Evolutionary conservation across 805 yeast species (phyloP).

Genomic region (Yamadazyma scolyti): DNA sequence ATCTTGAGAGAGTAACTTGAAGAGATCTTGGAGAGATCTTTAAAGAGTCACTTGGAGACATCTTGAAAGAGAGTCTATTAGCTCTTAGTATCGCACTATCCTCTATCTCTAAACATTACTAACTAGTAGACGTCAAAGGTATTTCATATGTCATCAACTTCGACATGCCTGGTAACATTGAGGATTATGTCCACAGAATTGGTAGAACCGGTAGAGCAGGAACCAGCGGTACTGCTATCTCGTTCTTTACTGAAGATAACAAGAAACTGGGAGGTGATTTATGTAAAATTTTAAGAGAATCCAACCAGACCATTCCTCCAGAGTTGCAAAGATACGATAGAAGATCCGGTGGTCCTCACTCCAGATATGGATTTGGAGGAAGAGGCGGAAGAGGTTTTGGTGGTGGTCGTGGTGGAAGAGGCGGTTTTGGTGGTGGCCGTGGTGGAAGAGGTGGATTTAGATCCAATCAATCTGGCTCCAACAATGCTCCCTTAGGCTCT

Average conservation of each 20-base stretch:
- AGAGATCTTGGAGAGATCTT: too few relatives aligned
- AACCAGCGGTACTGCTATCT: constrained; percentile 89
- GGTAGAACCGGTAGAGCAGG: constrained; percentile 99
- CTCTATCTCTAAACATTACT: too few relatives aligned
- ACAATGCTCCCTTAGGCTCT: constrained; percentile 44
- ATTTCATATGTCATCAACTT: constrained; percentile 89
- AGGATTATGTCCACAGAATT: constrained; percentile 97
- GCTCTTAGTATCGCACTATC: too few relatives aligned
- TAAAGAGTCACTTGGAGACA: too few relatives aligned
- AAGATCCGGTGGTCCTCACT: constrained; percentile 63
- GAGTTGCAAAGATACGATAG: constrained; percentile 65
- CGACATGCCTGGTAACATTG: constrained; percentile 97
- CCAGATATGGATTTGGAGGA: constrained; percentile 47
- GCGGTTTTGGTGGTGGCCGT: constrained; percentile 48
- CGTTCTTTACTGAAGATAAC: constrained; percentile 88
- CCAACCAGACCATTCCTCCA: constrained; percentile 85
- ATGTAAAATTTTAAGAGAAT: constrained; percentile 88
- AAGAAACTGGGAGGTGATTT: constrained; percentile 86
- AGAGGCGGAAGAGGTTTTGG: constrained; percentile 58
- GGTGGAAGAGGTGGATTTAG: constrained; percentile 48
- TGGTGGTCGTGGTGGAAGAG: constrained; percentile 49
- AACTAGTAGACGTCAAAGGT: constrained; percentile 99
- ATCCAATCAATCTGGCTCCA: constrained; percentile 40
- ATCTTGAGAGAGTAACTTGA: too few relatives aligned
- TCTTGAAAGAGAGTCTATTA: too few relatives aligned